Evolutionary conservation across 257 asterid species (phyloP).

Genomic region (Nicotiana noctiflora): DNA sequence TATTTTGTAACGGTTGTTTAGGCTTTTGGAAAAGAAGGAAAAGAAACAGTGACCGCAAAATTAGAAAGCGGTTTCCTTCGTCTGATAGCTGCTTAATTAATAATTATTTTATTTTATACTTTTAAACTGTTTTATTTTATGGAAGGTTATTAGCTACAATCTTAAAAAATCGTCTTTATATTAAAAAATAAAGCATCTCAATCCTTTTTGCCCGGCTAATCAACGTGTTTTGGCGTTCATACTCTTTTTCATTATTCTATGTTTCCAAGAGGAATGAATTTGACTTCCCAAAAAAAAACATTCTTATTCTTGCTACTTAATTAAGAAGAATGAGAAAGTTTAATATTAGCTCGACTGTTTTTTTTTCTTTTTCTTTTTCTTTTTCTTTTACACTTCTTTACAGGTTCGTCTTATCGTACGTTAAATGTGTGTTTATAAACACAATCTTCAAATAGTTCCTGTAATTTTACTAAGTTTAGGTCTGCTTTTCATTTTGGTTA

Average conservation of each 20-base stretch:
- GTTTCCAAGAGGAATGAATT: neutral
- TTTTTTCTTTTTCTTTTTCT: neutral
- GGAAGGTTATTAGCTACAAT: neutral
- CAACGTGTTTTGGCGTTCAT: neutral
- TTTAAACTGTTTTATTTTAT: neutral
- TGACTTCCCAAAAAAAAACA: conserved; percentile 4
- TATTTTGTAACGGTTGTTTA: neutral
- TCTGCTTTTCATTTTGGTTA: neutral
- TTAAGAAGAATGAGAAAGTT: neutral
- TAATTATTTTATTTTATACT: neutral
- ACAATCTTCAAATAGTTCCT: neutral
- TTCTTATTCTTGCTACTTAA: neutral
- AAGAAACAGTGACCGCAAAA: neutral
- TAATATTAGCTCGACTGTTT: neutral
- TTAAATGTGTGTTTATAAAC: neutral
- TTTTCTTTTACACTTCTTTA: neutral
- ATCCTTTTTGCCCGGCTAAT: neutral
- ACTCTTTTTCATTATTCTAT: conserved; percentile 4
- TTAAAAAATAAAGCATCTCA: neutral
- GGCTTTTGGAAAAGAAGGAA: conserved; percentile 1
- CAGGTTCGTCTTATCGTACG: neutral
- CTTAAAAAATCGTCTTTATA: too few species aligned
- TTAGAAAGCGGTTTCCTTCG: neutral
- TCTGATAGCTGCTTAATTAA: neutral
- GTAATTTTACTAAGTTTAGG: neutral